These are phyloP conservation scores for Athelia psychrophila DNA, from an alignment of 1,284 basidiomycete genomes.

Conservation along the genomic window DNA sequence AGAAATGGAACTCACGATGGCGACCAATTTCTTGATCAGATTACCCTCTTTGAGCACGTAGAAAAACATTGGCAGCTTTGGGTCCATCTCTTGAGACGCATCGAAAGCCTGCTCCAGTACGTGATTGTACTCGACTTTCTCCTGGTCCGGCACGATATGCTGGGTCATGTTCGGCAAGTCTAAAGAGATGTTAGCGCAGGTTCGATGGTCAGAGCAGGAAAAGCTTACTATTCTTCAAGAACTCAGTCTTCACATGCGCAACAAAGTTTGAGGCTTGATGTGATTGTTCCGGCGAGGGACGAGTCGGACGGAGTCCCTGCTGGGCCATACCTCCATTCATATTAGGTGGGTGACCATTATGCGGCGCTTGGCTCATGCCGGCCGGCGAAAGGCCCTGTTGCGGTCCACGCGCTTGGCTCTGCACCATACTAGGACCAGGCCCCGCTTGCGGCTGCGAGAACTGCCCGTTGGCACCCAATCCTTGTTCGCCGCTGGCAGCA, in stretches of 20 bases:
- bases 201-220: constrained; percentile 8
- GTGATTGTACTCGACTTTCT: constrained; percentile 47
- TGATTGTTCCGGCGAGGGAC: background rate
- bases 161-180: constrained; percentile 25
- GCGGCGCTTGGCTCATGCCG: background rate
- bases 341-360: background rate
- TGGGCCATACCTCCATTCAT: background rate
- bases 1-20: constrained; percentile 44
- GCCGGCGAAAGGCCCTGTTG: background rate
- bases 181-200: constrained; percentile 9
- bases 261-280: constrained; percentile 20
- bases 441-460: no score
- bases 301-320: background rate
- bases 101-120: constrained; percentile 47
- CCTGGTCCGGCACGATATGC: constrained; percentile 45
- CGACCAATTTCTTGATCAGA: constrained; percentile 41
- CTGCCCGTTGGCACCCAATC: no score
- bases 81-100: constrained; percentile 42
- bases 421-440: no score
- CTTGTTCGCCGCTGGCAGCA: no score
- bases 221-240: constrained; percentile 29
- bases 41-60: constrained; percentile 44
- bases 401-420: no score
- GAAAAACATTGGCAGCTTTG: constrained; percentile 45
- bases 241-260: constrained; percentile 26